Evolutionary conservation across 257 asterid genomes (phyloP), one percentile per base, ranked within the genome.

Genomic region (Solanum neorickii): DNA sequence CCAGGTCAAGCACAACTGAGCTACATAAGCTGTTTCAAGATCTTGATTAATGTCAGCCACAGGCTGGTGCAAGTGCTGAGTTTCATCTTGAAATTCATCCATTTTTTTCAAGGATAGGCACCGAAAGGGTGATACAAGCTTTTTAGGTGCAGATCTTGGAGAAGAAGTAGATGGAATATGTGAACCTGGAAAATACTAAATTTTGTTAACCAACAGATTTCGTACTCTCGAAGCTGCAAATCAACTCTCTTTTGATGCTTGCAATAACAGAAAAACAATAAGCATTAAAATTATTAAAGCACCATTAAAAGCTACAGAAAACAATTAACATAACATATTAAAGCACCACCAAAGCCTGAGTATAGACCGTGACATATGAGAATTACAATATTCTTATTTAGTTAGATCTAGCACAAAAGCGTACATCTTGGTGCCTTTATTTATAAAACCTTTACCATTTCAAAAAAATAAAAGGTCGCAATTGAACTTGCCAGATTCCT

Each of bases 1-100:
- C 99, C 99, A 97, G n/a, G 99, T 93, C 94, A 95, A 91, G 95
- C 99, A 97, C 90, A 93, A 72, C 87, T 94, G 99, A 89, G 94
- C 98, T 62, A 94, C 97, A 85, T 97, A 97, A 29, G 98, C 94
- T 84, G 95, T 93, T 91, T 97, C 99, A 76, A 95, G 95, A 89
- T 95, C 97, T 75, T 90, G 94, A 88, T 88, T 88, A 10, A 96
- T 97, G 86, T 95, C 90, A 41, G 69, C 85, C 56, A 83, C 94
- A 5, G 94, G 92, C 91, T 89, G 92, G 93, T 95, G 98, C 88
- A 95, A 88, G 83, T 94, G 93, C 93, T 95, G 97, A 27, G 69
- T 92, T 92, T 97, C 99, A 77, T 94, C 99, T 83, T 92, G 94
- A 41, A 92, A 90, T 56, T 87, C 92, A 86, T 95, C 98, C 74